A percentile compares a stretch with the other conserved stretches of the same genome.
These are phyloP conservation scores for Trichoderma aggressivum DNA, from an alignment of 2,329 filamentous ascomycete genomes.

Conservation along the genomic window DNA sequence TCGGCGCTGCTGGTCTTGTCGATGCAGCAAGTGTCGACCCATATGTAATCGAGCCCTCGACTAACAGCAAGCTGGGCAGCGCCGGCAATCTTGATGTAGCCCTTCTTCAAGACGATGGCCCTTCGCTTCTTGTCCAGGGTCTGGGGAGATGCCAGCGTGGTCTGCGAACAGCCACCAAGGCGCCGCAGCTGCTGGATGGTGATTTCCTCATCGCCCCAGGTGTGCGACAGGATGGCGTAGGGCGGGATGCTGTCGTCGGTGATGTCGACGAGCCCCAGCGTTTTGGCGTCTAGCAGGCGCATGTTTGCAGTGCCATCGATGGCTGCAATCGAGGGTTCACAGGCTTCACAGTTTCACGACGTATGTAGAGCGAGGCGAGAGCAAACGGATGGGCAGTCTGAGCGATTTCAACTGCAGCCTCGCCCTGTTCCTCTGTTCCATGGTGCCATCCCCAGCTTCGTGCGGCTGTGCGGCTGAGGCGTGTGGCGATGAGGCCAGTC, in stretches of 20 bases:
- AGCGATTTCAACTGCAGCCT: background rate
- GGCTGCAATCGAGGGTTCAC: background rate
- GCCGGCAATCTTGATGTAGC: conserved; percentile 25
- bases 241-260: conserved; percentile 20
- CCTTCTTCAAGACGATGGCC: conserved; percentile 14
- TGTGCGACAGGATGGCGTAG: conserved; percentile 32
- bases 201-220: conserved; percentile 28
- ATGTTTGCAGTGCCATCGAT: conserved; percentile 4
- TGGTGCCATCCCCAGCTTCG: background rate
- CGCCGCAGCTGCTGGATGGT: conserved; percentile 25
- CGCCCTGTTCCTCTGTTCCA: background rate
- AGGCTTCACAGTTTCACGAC: background rate
- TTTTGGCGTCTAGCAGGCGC: conserved; percentile 14
- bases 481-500: background rate
- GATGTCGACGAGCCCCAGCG: conserved; percentile 14
- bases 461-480: conserved; percentile 3
- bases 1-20: background rate
- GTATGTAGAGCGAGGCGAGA: background rate
- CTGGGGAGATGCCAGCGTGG: background rate
- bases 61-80: conserved; percentile 9
- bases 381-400: background rate
- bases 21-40: conserved; percentile 30
- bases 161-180: conserved; percentile 9
- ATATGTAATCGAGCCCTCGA: conserved; percentile 25
- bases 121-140: conserved; percentile 3